Conservation (phyloP, 2,329 filamentous ascomycete genomes). For the Penicillium sp. region DNA sequence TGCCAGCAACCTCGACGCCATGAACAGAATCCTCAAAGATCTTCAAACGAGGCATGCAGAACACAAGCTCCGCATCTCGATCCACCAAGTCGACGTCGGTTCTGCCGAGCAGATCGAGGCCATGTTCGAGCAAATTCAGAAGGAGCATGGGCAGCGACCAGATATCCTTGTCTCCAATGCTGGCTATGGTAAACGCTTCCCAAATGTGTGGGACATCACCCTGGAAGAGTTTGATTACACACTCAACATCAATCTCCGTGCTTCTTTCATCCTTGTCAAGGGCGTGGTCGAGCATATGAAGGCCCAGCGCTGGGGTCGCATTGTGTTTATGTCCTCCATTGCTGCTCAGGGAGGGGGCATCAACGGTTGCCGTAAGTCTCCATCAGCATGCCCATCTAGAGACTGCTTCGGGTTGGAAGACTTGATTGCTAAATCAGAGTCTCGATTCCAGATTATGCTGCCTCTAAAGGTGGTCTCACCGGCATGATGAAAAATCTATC, state of each 20-base stretch:
- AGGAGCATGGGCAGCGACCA: slow-evolving; percentile 49
- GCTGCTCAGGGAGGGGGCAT: slow-evolving; percentile 58
- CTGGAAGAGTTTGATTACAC: slow-evolving; percentile 61
- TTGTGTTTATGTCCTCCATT: slow-evolving; percentile 60
- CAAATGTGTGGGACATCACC: slow-evolving; percentile 52
- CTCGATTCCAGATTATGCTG: slow-evolving; percentile 43
- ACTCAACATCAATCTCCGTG: slow-evolving; percentile 56
- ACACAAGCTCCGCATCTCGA: slow-evolving; percentile 41
- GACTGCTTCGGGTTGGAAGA: not conserved
- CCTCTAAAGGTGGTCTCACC: slow-evolving; percentile 57
- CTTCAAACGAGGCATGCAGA: slow-evolving; percentile 32
- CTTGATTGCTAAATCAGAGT: not conserved
- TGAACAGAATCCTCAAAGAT: slow-evolving; percentile 42
- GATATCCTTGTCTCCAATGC: slow-evolving; percentile 64
- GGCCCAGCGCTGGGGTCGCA: slow-evolving; percentile 54
- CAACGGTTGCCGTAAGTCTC: slow-evolving; percentile 50
- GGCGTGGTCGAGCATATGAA: slow-evolving; percentile 57
- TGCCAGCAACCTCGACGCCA: slow-evolving; percentile 45
- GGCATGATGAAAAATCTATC: slow-evolving; percentile 62
- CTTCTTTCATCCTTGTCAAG: slow-evolving; percentile 58
- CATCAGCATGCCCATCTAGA: not conserved
- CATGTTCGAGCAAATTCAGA: slow-evolving; percentile 51
- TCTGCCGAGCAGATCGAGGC: slow-evolving; percentile 48
- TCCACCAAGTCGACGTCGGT: slow-evolving; percentile 55
- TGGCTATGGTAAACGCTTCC: slow-evolving; percentile 58